Evolutionary conservation across 2,329 filamentous ascomycete species (phyloP).

Genomic region (Fusarium austroafricanum): DNA sequence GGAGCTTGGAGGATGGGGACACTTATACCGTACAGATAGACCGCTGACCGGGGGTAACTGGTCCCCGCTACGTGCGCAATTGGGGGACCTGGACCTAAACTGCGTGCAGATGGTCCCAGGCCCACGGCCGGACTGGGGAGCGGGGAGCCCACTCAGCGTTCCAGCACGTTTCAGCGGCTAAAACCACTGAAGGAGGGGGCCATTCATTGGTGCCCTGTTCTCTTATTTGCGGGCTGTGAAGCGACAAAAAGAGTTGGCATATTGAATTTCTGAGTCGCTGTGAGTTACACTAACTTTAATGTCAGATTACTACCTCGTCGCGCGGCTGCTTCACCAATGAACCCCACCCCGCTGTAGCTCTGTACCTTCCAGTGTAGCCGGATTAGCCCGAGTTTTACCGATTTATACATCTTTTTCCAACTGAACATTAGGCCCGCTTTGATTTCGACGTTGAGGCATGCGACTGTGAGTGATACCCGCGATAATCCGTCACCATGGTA

Average conservation of each 20-base stretch:
- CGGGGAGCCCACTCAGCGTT: constrained; percentile 37
- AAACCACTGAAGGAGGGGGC: constrained; percentile 17
- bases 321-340: constrained; percentile 1
- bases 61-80: constrained; percentile 36
- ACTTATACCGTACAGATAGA: constrained; percentile 43
- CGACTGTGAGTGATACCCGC: constrained; percentile 39
- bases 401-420: constrained; percentile 37
- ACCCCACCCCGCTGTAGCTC: constrained; percentile 2
- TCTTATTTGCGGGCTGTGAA: not conserved
- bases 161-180: constrained; percentile 43
- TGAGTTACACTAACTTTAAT: not conserved
- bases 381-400: constrained; percentile 49
- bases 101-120: constrained; percentile 19
- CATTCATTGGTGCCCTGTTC: constrained; percentile 17
- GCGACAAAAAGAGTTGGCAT: constrained; percentile 17
- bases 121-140: constrained; percentile 18
- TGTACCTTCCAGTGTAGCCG: not conserved
- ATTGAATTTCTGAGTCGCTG: not conserved
- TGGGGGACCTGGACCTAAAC: constrained; percentile 25
- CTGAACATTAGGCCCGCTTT: constrained; percentile 14
- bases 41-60: constrained; percentile 21
- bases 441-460: constrained; percentile 38
- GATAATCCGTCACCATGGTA: constrained; percentile 42
- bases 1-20: constrained; percentile 36
- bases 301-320: constrained; percentile 4